Evolutionary conservation across 2,329 filamentous ascomycete species (phyloP).

Genomic region (Myriosclerotinia curreyana): DNA sequence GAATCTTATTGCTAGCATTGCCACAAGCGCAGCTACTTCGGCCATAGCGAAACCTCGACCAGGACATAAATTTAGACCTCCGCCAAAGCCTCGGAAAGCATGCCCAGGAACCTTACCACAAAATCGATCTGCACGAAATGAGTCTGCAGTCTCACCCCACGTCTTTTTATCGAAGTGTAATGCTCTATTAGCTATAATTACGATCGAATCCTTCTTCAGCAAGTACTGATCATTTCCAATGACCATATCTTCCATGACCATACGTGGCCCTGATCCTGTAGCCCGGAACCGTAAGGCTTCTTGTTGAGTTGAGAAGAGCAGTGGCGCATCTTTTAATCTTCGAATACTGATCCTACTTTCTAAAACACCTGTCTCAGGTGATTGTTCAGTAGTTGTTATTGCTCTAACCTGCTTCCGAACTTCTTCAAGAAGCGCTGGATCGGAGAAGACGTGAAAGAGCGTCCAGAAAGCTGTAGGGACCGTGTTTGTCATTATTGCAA

Average conservation of each 20-base stretch:
- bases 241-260: conserved; percentile 10
- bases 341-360: not conserved
- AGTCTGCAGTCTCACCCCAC: not conserved
- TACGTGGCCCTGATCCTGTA: not conserved
- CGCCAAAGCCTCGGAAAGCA: conserved; percentile 16
- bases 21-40: conserved; percentile 2
- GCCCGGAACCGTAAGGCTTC: conserved; percentile 14
- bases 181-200: conserved; percentile 7
- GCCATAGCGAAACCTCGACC: conserved; percentile 8
- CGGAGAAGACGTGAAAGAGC: conserved; percentile 8
- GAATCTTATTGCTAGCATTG: conserved; percentile 9
- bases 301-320: conserved; percentile 3
- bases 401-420: not conserved
- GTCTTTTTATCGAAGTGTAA: not conserved
- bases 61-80: conserved; percentile 12
- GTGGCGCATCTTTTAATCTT: not conserved
- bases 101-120: not conserved
- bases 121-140: conserved; percentile 7
- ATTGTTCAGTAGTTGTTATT: not conserved
- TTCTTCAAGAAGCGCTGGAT: not conserved
- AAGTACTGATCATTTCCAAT: conserved; percentile 9
- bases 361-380: not conserved
- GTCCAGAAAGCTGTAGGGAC: conserved; percentile 16
- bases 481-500: conserved; percentile 15
- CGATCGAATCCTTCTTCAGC: conserved; percentile 7